Evolutionary conservation across 2,329 filamentous ascomycete genomes (phyloP).

Genomic region (Botrytis aclada): DNA sequence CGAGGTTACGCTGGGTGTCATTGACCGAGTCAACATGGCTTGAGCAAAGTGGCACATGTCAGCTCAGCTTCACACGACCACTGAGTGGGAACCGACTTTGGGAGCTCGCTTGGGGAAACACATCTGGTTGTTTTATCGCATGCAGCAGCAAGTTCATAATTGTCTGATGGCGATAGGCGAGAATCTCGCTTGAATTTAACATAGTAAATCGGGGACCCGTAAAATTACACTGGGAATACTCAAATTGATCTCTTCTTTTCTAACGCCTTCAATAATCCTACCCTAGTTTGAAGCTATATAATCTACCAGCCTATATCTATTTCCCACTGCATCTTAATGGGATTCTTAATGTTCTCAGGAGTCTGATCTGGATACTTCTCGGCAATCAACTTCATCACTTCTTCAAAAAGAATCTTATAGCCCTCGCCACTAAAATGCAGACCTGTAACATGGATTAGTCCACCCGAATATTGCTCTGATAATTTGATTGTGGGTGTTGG

Average conservation of each 20-base stretch:
- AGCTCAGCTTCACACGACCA: background rate
- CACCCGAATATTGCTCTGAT: background rate
- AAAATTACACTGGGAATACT: background rate
- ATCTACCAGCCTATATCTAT: constrained; percentile 11
- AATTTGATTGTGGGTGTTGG: background rate
- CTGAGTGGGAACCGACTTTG: background rate
- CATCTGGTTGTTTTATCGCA: background rate
- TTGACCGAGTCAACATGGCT: background rate
- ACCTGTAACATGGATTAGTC: background rate
- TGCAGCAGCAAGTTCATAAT: background rate
- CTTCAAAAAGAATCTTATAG: constrained; percentile 14
- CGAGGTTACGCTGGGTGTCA: background rate
- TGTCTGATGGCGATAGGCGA: background rate
- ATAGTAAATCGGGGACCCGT: background rate
- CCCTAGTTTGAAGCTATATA: too few species aligned
- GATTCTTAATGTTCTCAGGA: background rate
- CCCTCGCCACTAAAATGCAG: constrained; percentile 16
- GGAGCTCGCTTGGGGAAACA: background rate
- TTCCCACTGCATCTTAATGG: constrained; percentile 9
- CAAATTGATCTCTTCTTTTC: background rate
- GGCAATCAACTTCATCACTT: constrained; percentile 4
- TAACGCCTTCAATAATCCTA: background rate
- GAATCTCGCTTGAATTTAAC: background rate
- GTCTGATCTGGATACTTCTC: constrained; percentile 5
- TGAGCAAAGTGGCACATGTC: background rate